Base-by-base conservation (phyloP, 768 basidiomycete genomes). In the Rickenella mellea region DNA sequence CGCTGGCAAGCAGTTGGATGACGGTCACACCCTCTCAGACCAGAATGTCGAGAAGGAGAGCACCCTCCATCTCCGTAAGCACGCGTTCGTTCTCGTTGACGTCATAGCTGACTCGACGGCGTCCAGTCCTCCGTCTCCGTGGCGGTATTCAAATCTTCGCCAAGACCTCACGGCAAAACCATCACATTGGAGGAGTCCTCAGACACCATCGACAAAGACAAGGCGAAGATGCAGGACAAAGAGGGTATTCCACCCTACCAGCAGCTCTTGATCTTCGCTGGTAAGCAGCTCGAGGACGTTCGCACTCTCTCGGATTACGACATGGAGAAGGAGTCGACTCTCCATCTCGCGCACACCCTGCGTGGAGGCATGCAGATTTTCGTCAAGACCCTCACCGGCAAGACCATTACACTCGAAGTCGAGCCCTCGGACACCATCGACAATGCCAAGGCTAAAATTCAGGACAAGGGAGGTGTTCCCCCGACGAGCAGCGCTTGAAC, bases 311-410 rank as follows among this genome's bases (percentile, higher is more conserved):
- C 85, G 1, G 89, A 92, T 53, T 92, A 90, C 63, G 89, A 89
- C 58, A 90, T 89, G 32, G 86, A 88, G 72, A 88, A 89, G 61
- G 85, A 88, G 65, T 86, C 81, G 0, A 90, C 86, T 0, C 79
- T 89, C 19, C 63, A 67, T 25, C 58, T 71, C 10, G 87, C 90
- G 10, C 78, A 89, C 21, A 83, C 86, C 62, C 78, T 90, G 0
- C 83, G 88, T 54, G 88, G 86, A 50, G 87, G 88, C 6, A 89
- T 91, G 88, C 87, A 91, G 52, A 87, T 89, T 44, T 89, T 89
- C 46, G 84, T 89, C 35, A 89, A 90, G 71, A 86, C 85, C 0
- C 62, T 89, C 17, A 91, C 87, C 0, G 89, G 88, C 25, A 91
- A 92, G 70, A 92, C 89, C 1, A 94, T 94, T 53, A 93, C 90